Evolutionary conservation across 495 filamentous ascomycete species (phyloP), one percentile per base, ranked within the genome.

Genomic region (Elaphomyces granulatus): DNA sequence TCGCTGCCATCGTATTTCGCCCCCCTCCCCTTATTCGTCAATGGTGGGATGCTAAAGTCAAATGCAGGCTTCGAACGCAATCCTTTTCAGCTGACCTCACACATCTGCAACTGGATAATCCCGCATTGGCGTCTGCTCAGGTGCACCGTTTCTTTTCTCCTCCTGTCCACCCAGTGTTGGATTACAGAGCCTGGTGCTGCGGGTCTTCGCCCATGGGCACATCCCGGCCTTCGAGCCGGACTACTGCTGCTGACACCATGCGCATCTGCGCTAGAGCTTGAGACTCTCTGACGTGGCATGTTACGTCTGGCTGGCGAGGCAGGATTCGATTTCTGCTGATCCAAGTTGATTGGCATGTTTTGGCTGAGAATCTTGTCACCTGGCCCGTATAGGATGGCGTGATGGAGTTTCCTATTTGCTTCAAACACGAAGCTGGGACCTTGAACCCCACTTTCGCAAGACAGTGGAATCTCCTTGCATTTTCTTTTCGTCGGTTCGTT

Each of bases 201-300:
- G 20, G 33, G 34, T 32, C 21, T 28, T 12, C 12, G 23, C 6
- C 6, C 18, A 43, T 23, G 41, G 32, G 41, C 32, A 23, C 34
- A 63, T 53, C 59, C 52, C 56, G 55, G 55, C 52, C 49, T 53
- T 67, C 53, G 55, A 56, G 61, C 56, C 42, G 56, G 56, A 56
- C 56, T 57, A 53, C 56, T 59, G 47, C 52, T 51, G 45, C 54
- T 55, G 46, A 58, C 19, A 60, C 55, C 55, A 46, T 49, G 62
- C 66, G 62, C 62, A 64, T 50, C 55, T 64, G 59, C 59, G 60
- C 56, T 55, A 63, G 48, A 62, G 54, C 55, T 59, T 57, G 48
- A 57, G 53, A 56, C 55, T 65, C 43, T 48, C 60, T 68, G 64
- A 68, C 64, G 64, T 68, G 64, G 64, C 64, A 56, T 37, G 39